A percentile compares a stretch with the other conserved stretches of the same genome.
Conservation (phyloP, 129 eudicot genomes). For the Scalesia atractyloides region DNA sequence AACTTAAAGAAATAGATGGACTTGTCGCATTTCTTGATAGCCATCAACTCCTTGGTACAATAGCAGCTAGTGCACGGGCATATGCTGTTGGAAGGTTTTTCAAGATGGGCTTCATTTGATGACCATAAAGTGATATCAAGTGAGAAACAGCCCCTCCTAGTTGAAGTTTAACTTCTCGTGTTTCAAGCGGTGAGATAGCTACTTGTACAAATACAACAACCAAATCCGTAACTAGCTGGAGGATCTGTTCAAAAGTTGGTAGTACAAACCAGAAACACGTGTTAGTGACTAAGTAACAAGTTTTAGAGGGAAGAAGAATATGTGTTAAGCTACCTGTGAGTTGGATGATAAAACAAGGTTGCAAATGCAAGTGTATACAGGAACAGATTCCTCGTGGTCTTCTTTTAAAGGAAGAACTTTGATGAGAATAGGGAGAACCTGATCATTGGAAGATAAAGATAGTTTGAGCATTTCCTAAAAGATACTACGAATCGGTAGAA, state of each 20-base stretch:
- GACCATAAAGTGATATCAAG: slow-evolving; percentile 71
- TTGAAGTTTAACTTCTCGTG: slow-evolving; percentile 71
- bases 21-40: neutral
- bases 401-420: slow-evolving; percentile 85
- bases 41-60: slow-evolving; percentile 60
- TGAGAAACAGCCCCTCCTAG: slow-evolving; percentile 84
- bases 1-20: neutral
- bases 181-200: slow-evolving; percentile 72
- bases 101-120: slow-evolving; percentile 74
- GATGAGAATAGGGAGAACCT: slow-evolving; percentile 86
- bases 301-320: neutral
- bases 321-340: slow-evolving; percentile 56
- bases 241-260: slow-evolving; percentile 51
- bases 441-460: slow-evolving; percentile 23
- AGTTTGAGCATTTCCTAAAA: neutral
- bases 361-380: slow-evolving; percentile 83
- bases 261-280: neutral
- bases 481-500: neutral
- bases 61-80: slow-evolving; percentile 84
- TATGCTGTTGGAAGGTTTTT: slow-evolving; percentile 65
- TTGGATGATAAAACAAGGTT: slow-evolving; percentile 82
- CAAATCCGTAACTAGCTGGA: slow-evolving; percentile 74
- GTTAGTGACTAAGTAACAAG: slow-evolving; percentile 23
- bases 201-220: slow-evolving; percentile 79
- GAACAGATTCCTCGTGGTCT: slow-evolving; percentile 83